Conservation (phyloP, 1,284 basidiomycete genomes). For the Moesziomyces globuligerus region DNA sequence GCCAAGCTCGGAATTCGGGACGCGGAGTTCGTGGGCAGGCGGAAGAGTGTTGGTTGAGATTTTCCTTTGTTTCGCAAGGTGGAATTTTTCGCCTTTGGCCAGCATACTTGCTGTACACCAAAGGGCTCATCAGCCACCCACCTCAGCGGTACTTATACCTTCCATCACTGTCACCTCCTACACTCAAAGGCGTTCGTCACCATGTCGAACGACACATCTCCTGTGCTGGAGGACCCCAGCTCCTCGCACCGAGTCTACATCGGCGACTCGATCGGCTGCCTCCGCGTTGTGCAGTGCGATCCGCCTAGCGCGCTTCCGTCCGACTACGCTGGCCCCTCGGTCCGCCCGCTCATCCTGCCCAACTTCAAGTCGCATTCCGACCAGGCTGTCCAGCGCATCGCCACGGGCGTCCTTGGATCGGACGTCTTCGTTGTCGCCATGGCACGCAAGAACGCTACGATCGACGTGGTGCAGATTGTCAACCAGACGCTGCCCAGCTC, state of each 20-base stretch:
- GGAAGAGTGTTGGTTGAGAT: slow-evolving; percentile 12
- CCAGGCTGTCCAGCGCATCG: slow-evolving; percentile 45
- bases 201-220: slow-evolving; percentile 24
- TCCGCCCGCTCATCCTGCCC: slow-evolving; percentile 36
- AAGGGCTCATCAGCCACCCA: too few species aligned
- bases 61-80: slow-evolving; percentile 4
- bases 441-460: slow-evolving; percentile 52
- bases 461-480: slow-evolving; percentile 47
- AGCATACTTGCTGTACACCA: too few species aligned
- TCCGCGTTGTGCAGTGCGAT: slow-evolving; percentile 39
- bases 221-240: slow-evolving; percentile 24
- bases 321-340: slow-evolving; percentile 27
- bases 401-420: slow-evolving; percentile 31
- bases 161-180: too few species aligned
- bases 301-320: slow-evolving; percentile 21
- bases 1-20: slow-evolving; percentile 9
- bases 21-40: slow-evolving; percentile 1
- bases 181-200: not conserved
- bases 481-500: slow-evolving; percentile 15
- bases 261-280: slow-evolving; percentile 47
- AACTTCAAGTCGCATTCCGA: slow-evolving; percentile 44
- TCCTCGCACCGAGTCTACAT: slow-evolving; percentile 48
- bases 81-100: slow-evolving; percentile 1
- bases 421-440: slow-evolving; percentile 45
- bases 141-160: too few species aligned